A percentile compares a stretch with the other conserved stretches of the same genome.
phyloP scores from a whole-genome alignment of 441 rosid species.

The Populus hybrid region DNA sequence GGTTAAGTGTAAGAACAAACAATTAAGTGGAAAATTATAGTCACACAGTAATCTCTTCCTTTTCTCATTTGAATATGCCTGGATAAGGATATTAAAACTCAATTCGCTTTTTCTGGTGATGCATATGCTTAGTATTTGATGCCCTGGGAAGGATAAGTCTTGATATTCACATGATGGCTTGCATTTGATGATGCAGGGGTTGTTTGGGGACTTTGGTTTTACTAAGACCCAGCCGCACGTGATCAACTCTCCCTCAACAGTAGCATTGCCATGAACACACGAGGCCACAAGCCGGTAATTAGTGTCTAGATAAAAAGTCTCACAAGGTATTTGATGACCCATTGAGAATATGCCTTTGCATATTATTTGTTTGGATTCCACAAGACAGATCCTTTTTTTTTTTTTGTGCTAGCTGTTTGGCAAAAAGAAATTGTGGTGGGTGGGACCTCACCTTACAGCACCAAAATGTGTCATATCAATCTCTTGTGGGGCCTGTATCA shows the following conservation, averaged over 20 bases:
- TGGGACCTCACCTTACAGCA: slow-evolving; percentile 39
- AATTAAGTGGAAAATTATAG: not conserved
- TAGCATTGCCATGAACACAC: slow-evolving; percentile 28
- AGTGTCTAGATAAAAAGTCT: slow-evolving; percentile 16
- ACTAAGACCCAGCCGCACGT: slow-evolving; percentile 28
- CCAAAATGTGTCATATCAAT: slow-evolving; percentile 2
- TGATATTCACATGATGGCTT: slow-evolving; percentile 9
- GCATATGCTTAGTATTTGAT: not conserved
- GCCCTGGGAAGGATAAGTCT: not conserved
- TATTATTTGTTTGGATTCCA: slow-evolving; percentile 22
- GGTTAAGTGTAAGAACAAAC: not conserved
- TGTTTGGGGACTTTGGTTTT: slow-evolving; percentile 61
- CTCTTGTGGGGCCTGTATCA: slow-evolving; percentile 29
- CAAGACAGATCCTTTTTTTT: slow-evolving; percentile 18
- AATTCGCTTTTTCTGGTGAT: not conserved
- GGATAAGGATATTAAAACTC: not conserved
- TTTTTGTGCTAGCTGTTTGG: slow-evolving; percentile 42
- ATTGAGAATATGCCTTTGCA: slow-evolving; percentile 12
- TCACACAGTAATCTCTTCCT: not conserved
- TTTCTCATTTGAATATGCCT: not conserved
- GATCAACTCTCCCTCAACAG: slow-evolving; percentile 10
- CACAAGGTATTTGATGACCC: slow-evolving; percentile 12
- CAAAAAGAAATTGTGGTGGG: slow-evolving; percentile 37
- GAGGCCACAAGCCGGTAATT: slow-evolving; percentile 12
- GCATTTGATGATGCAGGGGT: slow-evolving; percentile 44